These are phyloP conservation scores for Hyaloscypha variabilis DNA, from an alignment of 495 filamentous ascomycete genomes.

Conservation along the genomic window DNA sequence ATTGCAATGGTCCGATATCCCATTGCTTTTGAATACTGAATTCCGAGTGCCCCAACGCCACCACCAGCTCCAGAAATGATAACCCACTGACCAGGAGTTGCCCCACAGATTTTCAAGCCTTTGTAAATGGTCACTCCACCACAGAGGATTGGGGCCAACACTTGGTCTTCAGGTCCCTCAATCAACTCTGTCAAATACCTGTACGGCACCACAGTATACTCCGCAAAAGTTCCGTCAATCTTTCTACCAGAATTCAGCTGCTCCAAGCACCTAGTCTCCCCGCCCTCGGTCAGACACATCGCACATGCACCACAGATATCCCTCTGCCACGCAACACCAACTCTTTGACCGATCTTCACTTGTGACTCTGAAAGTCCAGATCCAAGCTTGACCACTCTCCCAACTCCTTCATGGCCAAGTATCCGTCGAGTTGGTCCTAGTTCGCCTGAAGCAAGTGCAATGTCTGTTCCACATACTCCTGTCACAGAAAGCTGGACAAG, in stretches of 20 bases:
- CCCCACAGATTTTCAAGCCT: conserved; percentile 57
- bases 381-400: conserved; percentile 61
- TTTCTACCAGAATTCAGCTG: conserved; percentile 48
- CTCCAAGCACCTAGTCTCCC: conserved; percentile 55
- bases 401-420: conserved; percentile 66
- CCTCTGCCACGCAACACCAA: conserved; percentile 56
- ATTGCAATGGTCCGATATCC: conserved; percentile 68
- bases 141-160: conserved; percentile 66
- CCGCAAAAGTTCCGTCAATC: conserved; percentile 68
- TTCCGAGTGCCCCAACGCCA: conserved; percentile 63
- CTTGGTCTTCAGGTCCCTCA: conserved; percentile 52
- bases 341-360: conserved; percentile 64
- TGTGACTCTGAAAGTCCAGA: conserved; percentile 45
- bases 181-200: conserved; percentile 69
- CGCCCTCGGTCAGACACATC: conserved; percentile 51
- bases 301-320: conserved; percentile 36
- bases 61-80: conserved; percentile 68
- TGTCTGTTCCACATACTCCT: conserved; percentile 72
- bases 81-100: conserved; percentile 61
- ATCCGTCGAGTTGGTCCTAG: conserved; percentile 64
- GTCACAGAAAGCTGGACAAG: conserved; percentile 64
- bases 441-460: conserved; percentile 61
- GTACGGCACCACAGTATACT: conserved; percentile 62
- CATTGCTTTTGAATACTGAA: conserved; percentile 67
- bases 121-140: conserved; percentile 62